Percentiles rank a stretch among this genome's conserved stretches.
Evolutionary conservation across 805 yeast species (phyloP).

Genomic region (Candida ficus): DNA sequence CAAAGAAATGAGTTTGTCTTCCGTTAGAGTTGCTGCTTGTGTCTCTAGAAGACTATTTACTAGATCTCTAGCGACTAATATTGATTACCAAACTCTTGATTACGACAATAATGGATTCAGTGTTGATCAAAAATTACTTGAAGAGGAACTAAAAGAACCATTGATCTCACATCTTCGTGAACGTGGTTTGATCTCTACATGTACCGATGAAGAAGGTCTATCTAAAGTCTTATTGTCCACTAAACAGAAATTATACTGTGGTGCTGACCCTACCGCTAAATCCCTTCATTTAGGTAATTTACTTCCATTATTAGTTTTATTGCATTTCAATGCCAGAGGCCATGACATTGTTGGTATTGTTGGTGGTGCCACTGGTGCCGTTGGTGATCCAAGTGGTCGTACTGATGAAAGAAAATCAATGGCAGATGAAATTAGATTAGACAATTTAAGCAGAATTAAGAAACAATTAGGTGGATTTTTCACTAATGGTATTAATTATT

Average conservation of each 20-base stretch:
- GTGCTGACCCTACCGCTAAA: slow-evolving; percentile 93
- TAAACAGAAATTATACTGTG: slow-evolving; percentile 64
- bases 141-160: slow-evolving; percentile 32
- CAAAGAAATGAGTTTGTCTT: too few relatives aligned
- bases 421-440: slow-evolving; percentile 43
- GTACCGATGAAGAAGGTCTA: slow-evolving; percentile 29
- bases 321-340: slow-evolving; percentile 83
- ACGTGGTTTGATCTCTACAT: slow-evolving; percentile 42
- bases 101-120: slow-evolving; percentile 9
- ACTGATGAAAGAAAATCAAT: slow-evolving; percentile 64
- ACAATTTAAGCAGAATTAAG: slow-evolving; percentile 56
- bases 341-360: slow-evolving; percentile 79
- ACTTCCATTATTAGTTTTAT: slow-evolving; percentile 75
- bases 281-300: slow-evolving; percentile 90
- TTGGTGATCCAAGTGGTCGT: slow-evolving; percentile 96
- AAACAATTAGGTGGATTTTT: slow-evolving; percentile 61
- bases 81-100: slow-evolving; percentile 2
- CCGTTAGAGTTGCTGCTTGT: neutral
- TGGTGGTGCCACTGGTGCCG: slow-evolving; percentile 93
- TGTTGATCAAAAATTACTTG: slow-evolving; percentile 17
- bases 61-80: neutral
- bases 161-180: slow-evolving; percentile 35
- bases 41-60: neutral
- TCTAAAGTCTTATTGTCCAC: slow-evolving; percentile 13
- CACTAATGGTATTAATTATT: slow-evolving; percentile 55